Evolutionary conservation across 2,329 filamentous ascomycete species (phyloP).

Genomic region (Diaporthe ampelina): DNA sequence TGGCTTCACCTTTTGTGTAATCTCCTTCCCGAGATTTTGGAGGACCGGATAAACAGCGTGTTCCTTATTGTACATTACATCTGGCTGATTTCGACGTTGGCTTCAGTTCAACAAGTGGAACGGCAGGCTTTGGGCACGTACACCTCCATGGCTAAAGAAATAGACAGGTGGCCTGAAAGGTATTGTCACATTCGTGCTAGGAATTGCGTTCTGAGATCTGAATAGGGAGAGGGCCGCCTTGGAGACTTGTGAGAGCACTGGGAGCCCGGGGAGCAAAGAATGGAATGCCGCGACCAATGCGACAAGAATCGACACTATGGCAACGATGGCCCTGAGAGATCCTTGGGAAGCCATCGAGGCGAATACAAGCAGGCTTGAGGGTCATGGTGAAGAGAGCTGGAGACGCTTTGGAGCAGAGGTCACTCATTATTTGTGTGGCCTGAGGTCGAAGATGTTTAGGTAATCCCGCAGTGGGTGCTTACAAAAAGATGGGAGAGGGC

Average conservation of each 20-base stretch:
- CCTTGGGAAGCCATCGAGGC: conserved; percentile 29
- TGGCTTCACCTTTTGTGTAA: conserved; percentile 78
- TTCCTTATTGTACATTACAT: conserved; percentile 75
- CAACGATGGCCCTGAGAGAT: conserved; percentile 31
- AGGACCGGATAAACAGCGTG: conserved; percentile 78
- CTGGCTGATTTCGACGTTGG: conserved; percentile 59
- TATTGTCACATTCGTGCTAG: conserved; percentile 44
- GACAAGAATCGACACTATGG: conserved; percentile 15
- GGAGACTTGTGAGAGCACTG: conserved; percentile 28
- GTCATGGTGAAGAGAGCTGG: conserved; percentile 23
- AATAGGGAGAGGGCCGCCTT: conserved; percentile 12
- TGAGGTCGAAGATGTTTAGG: conserved; percentile 33
- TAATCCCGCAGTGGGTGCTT: conserved; percentile 33
- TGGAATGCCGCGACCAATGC: conserved; percentile 36
- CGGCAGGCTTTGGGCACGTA: conserved; percentile 48
- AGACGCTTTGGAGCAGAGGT: not conserved
- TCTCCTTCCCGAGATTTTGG: conserved; percentile 76
- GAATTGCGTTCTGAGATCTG: not conserved
- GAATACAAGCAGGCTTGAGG: not conserved
- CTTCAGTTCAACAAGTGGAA: not conserved
- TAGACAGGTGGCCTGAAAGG: conserved; percentile 57
- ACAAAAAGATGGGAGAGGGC: conserved; percentile 9
- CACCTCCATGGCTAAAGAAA: conserved; percentile 65
- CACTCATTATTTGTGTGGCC: not conserved
- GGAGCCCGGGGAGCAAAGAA: conserved; percentile 11